Evolutionary conservation across 495 filamentous ascomycete genomes (phyloP), one percentile per base, ranked within the genome.

Genomic region (Penicillium waksmanii): DNA sequence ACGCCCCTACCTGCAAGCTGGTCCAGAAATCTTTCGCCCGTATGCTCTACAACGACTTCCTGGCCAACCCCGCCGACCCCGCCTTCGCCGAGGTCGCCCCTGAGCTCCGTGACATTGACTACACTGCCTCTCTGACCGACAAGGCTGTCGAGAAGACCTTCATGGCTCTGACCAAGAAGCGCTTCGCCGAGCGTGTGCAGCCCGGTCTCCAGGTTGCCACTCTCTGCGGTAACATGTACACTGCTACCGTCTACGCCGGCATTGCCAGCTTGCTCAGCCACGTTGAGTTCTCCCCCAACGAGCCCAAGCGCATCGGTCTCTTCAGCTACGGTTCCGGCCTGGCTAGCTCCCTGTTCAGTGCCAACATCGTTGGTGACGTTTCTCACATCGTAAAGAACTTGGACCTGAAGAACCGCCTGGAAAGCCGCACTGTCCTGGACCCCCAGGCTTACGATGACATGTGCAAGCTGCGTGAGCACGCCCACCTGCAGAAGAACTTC

Each of bases 181-280:
- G 87, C 57, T 98, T 93, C 80, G 85, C 87, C 63, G 87, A 92
- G 75, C 90, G 93, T 73, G 90, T 98, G 57, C 81, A 88, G 71
- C 93, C 96, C 38, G 78, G 82, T 68, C 89, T 95, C 70, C 81
- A 96, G 72, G 89, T 96, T 21, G 89, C 95, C 36, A 97, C 93
- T 44, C 88, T 92, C 80, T 97, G 93, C 76, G 96, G 95, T 75
- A 98, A 98, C 84, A 98, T 97, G 96, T 98, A 98, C 81, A 93
- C 89, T 67, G 95, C 89, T 51, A 96, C 91, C 71, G 90, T 98
- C 64, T 98, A 93, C 80, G 87, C 87, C 57, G 92, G 91, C 55
- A 82, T 98, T 46, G 84, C 86, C 72, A 88, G 87, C 65, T 72
- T 98, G 58, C 70, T 98, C 62, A 81, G 83, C 75, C 87, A 93